phyloP scores from a whole-genome alignment of 2,329 filamentous ascomycete genomes.

The Cryphonectria carpinicola region DNA sequence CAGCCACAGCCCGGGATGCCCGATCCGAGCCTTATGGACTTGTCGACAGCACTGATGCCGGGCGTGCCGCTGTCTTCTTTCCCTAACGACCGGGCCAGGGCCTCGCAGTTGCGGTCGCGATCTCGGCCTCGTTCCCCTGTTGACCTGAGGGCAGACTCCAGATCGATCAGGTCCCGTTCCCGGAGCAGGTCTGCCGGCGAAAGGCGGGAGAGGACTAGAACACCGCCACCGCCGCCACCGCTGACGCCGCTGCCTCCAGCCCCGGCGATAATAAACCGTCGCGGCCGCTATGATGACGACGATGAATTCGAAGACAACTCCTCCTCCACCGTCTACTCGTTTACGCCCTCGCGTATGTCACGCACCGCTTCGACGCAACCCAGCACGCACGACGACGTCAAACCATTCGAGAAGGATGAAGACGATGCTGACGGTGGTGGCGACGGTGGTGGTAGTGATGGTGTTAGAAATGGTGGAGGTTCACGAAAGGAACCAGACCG shows the following conservation, averaged over 20 bases:
- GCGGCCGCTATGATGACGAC: too few relatives aligned
- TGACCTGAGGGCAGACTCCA: background rate
- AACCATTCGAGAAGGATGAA: background rate
- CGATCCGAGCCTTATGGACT: background rate
- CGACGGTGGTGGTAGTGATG: too few relatives aligned
- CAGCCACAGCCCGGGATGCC: background rate
- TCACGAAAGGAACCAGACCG: background rate
- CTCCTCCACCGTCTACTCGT: background rate
- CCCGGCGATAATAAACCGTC: too few relatives aligned
- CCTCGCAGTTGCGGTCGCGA: background rate
- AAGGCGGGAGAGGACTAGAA: background rate
- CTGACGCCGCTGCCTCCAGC: too few relatives aligned
- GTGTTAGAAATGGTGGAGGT: too few relatives aligned
- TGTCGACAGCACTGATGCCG: background rate
- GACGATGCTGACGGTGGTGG: background rate
- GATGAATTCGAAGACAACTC: background rate
- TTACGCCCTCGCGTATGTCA: background rate
- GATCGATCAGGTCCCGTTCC: background rate
- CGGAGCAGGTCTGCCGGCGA: background rate
- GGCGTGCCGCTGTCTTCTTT: background rate
- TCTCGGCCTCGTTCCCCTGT: background rate
- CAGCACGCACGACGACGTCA: background rate
- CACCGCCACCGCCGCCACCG: too few relatives aligned
- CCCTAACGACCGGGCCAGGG: background rate
- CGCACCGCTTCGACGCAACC: background rate